Percentiles rank a stretch among this genome's conserved stretches.
These are phyloP conservation scores for Knoxia roxburghii DNA, from an alignment of 257 asterid species.

Conservation along the genomic window DNA sequence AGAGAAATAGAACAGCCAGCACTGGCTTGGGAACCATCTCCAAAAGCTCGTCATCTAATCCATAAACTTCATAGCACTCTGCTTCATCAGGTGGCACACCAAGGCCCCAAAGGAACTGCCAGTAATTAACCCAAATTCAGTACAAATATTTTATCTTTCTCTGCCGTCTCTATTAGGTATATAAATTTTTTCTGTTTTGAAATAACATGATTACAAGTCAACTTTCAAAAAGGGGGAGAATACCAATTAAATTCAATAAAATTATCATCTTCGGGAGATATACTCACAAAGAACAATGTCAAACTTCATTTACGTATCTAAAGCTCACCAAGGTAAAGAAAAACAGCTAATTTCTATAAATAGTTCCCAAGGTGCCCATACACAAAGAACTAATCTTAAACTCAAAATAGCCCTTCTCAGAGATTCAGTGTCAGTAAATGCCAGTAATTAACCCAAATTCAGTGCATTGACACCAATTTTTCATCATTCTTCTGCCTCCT, in stretches of 20 bases:
- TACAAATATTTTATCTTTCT: background rate
- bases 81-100: constrained; percentile 67
- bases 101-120: constrained; percentile 89
- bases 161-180: background rate
- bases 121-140: constrained; percentile 9
- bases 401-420: background rate
- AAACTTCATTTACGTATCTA: background rate
- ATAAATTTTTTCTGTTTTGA: background rate
- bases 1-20: constrained; percentile 79
- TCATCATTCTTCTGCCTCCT: background rate
- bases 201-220: background rate
- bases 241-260: background rate
- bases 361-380: background rate
- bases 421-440: too few relatives aligned
- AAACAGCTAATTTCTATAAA: background rate
- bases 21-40: constrained; percentile 97
- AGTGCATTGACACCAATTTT: background rate
- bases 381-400: background rate
- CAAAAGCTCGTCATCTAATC: constrained; percentile 85
- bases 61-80: constrained; percentile 91
- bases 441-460: constrained; percentile 11
- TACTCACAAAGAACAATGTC: background rate
- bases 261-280: background rate
- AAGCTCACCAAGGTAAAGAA: background rate
- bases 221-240: background rate